Base-by-base conservation (phyloP, 768 basidiomycete genomes). In the Leccinum imitatum region DNA sequence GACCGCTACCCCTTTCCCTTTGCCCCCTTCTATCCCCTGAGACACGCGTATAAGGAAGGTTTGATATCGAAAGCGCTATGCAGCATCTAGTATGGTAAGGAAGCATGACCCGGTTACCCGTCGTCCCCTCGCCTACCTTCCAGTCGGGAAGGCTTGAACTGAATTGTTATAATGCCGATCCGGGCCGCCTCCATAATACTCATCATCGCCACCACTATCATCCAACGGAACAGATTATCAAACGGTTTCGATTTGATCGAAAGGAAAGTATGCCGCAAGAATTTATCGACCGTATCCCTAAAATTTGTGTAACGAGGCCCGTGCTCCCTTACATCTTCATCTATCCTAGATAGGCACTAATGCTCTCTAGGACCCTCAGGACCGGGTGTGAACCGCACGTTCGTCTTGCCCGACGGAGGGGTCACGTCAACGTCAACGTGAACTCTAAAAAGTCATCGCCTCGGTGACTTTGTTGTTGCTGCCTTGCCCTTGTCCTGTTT, bases 21-120 rank as follows among this genome's bases (percentile, higher is more conserved):
- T 19, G 6, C 19, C 9, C 27, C 53, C 62, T 54, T 53, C 53
- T 56, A 31, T 46, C 52, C 54, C 67, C 58, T 54, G 56, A 50
- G 53, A 58, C 13, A 48, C 1, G 41, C 66, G 39, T 39, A 71
- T 69, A 60, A 69, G 69, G 69, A 67, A 71, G 44, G 54, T 69
- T 56, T 71, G 67, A 60, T 53, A 67, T 60, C 69, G 69, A 69
- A 70, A 68, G 50, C 47, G 9, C 53, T 25, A 56, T 35, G 25
- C 55, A 35, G 17, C 66, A 14, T 50, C 55, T 21, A 44, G 41
- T 19, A 46, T 46, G 44, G 30, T 56, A 33, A 25, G 27, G 11
- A 63, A 54, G 54, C 53, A 17, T 47, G 6, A 14, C 56, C 59
- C 53, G 53, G 50, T 56, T 53, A 52, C 64, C 62, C 64, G 56